A percentile compares a stretch with the other conserved stretches of the same genome.
phyloP scores from a whole-genome alignment of 2,329 filamentous ascomycete species.

The Diaporthe amygdali region DNA sequence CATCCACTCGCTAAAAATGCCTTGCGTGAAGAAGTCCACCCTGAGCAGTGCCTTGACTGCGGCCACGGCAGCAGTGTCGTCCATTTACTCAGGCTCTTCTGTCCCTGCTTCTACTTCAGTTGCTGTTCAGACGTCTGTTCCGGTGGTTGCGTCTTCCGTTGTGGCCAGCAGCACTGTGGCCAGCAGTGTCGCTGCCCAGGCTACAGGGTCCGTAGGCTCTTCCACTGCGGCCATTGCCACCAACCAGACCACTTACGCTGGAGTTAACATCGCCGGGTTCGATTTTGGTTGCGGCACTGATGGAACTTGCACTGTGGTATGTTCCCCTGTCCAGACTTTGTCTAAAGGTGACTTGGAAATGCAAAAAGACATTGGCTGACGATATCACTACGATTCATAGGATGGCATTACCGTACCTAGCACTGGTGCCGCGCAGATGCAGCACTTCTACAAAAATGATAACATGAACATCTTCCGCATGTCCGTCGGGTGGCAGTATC shows the following conservation, averaged over 20 bases:
- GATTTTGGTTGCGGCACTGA: slow-evolving; percentile 52
- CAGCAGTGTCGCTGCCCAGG: not conserved
- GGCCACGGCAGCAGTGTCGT: slow-evolving; percentile 22
- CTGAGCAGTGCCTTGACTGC: slow-evolving; percentile 22
- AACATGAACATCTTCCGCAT: slow-evolving; percentile 62
- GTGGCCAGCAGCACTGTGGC: not conserved
- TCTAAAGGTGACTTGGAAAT: slow-evolving; percentile 27
- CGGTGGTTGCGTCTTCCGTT: not conserved
- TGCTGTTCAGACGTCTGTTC: not conserved
- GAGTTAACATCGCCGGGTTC: slow-evolving; percentile 52
- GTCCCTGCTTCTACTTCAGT: not conserved
- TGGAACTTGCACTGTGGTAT: slow-evolving; percentile 40
- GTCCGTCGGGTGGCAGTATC: slow-evolving; percentile 58
- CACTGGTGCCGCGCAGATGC: slow-evolving; percentile 51
- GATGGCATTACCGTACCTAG: slow-evolving; percentile 26
- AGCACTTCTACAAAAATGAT: slow-evolving; percentile 60
- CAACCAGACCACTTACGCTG: slow-evolving; percentile 28
- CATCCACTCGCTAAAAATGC: slow-evolving; percentile 11
- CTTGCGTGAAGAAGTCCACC: slow-evolving; percentile 16
- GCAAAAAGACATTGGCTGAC: slow-evolving; percentile 35
- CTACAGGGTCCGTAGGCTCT: not conserved
- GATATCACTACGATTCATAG: slow-evolving; percentile 35
- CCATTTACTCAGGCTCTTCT: not conserved
- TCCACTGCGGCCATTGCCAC: not conserved
- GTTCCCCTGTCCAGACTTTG: too few species aligned